These are phyloP conservation scores for Phylloboletellus chloephorus DNA, from an alignment of 1,284 basidiomycete species.

Conservation along the genomic window DNA sequence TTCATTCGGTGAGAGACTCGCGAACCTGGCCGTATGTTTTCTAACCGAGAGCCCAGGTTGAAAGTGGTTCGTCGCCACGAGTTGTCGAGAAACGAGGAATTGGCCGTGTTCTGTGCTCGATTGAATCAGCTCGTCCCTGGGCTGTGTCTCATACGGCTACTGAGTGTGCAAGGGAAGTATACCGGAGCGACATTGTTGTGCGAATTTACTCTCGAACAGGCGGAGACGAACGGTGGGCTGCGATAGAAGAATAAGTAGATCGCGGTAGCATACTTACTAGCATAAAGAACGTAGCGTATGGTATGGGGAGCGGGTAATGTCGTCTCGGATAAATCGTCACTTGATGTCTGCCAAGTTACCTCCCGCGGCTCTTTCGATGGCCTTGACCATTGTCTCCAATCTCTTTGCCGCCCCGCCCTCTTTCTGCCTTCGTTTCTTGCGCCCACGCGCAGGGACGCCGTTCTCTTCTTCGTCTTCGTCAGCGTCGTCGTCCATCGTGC, in stretches of 20 bases:
- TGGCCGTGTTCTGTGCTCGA: slow-evolving; percentile 48
- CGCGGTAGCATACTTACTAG: slow-evolving; percentile 1
- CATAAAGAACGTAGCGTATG: neutral
- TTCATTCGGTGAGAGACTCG: slow-evolving; percentile 42
- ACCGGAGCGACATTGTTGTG: slow-evolving; percentile 46
- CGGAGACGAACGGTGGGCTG: neutral
- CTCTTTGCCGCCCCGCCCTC: slow-evolving; percentile 30
- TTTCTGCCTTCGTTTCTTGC: slow-evolving; percentile 22
- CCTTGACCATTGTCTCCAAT: slow-evolving; percentile 46
- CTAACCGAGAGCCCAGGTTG: slow-evolving; percentile 27
- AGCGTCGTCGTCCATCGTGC: slow-evolving; percentile 32
- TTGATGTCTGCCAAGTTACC: slow-evolving; percentile 46
- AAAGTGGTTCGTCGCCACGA: slow-evolving; percentile 34
- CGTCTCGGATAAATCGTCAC: slow-evolving; percentile 17
- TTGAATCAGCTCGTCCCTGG: slow-evolving; percentile 41
- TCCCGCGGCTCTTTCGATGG: slow-evolving; percentile 59
- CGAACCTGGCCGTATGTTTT: neutral
- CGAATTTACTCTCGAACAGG: slow-evolving; percentile 29
- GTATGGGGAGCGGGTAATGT: neutral
- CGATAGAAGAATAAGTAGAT: neutral
- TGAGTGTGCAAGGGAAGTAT: slow-evolving; percentile 50
- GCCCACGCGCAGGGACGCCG: slow-evolving; percentile 11
- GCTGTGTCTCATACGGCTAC: slow-evolving; percentile 48
- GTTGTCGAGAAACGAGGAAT: slow-evolving; percentile 40
- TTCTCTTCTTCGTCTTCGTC: slow-evolving; percentile 43